Evolutionary conservation across 495 filamentous ascomycete genomes (phyloP).

Genomic region (Trichoderma parareesei): DNA sequence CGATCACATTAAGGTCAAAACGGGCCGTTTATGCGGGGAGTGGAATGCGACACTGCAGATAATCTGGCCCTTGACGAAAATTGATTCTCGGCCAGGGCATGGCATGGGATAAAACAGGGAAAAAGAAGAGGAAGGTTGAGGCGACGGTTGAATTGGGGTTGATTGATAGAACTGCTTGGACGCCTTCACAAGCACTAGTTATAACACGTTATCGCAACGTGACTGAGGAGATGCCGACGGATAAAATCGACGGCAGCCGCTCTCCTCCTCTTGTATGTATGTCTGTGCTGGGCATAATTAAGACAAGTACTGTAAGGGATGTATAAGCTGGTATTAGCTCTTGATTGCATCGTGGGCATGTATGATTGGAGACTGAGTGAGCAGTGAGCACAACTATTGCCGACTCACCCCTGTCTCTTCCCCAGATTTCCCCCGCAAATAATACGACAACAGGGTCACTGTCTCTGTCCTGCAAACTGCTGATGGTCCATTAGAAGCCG

Average conservation of each 20-base stretch:
- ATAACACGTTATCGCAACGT: too few relatives aligned
- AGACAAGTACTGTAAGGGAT: too few relatives aligned
- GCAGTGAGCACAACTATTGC: background rate
- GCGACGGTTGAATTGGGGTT: background rate
- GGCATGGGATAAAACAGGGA: background rate
- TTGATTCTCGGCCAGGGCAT: background rate
- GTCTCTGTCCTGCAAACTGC: too few relatives aligned
- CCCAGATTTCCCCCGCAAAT: slow-evolving; percentile 5
- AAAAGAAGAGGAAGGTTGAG: background rate
- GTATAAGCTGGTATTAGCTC: too few relatives aligned
- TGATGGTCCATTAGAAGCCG: too few relatives aligned
- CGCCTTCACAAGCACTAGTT: too few relatives aligned
- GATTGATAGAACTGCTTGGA: background rate
- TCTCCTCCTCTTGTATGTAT: too few relatives aligned
- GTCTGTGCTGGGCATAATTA: too few relatives aligned
- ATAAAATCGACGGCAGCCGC: background rate
- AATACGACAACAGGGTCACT: background rate
- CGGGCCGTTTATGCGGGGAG: background rate
- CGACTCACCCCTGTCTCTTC: background rate
- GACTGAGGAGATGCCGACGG: background rate
- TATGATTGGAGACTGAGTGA: background rate
- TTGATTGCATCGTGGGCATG: background rate
- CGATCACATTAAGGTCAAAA: too few relatives aligned
- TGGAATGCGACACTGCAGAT: background rate
- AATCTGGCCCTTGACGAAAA: background rate